Evolutionary conservation across 106 monocot genomes (phyloP).

Genomic region (Gastrodia elata): DNA sequence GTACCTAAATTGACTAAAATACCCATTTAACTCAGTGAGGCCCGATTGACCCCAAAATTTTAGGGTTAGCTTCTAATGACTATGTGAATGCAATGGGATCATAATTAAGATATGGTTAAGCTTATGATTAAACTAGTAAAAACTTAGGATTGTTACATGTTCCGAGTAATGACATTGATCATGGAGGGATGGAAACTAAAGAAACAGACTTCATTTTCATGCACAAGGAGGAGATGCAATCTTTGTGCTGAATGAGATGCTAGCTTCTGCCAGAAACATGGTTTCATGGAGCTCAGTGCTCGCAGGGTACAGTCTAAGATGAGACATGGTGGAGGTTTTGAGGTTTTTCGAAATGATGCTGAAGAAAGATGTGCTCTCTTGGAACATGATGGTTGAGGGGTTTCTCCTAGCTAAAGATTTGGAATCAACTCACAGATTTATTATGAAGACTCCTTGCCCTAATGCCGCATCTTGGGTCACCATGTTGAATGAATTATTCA

Average conservation of each 20-base stretch:
- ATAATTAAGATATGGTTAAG: too few species aligned
- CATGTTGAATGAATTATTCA: slow-evolving; percentile 43
- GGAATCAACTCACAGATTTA: slow-evolving; percentile 24
- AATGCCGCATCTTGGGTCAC: slow-evolving; percentile 55
- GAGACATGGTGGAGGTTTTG: slow-evolving; percentile 24
- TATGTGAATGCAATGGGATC: too few species aligned
- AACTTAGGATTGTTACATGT: too few species aligned
- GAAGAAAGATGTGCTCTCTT: slow-evolving; percentile 39
- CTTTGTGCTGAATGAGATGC: slow-evolving; percentile 28
- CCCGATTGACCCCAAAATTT: too few species aligned
- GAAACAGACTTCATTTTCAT: too few species aligned
- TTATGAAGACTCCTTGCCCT: slow-evolving; percentile 21
- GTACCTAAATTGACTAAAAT: too few species aligned
- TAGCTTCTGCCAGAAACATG: slow-evolving; percentile 10
- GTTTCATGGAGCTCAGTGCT: slow-evolving; percentile 51
- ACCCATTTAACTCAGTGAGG: too few species aligned
- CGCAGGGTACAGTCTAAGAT: slow-evolving; percentile 34
- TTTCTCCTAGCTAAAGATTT: slow-evolving; percentile 28
- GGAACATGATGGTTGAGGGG: slow-evolving; percentile 57
- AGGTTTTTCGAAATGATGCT: slow-evolving; percentile 41
- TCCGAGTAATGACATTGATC: too few species aligned
- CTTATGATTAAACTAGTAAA: too few species aligned
- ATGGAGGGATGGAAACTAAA: too few species aligned
- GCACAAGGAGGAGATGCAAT: slow-evolving; percentile 28
- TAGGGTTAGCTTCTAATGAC: too few species aligned